phyloP scores from a whole-genome alignment of 331 rosid genomes.

The Spiraea crenata region DNA sequence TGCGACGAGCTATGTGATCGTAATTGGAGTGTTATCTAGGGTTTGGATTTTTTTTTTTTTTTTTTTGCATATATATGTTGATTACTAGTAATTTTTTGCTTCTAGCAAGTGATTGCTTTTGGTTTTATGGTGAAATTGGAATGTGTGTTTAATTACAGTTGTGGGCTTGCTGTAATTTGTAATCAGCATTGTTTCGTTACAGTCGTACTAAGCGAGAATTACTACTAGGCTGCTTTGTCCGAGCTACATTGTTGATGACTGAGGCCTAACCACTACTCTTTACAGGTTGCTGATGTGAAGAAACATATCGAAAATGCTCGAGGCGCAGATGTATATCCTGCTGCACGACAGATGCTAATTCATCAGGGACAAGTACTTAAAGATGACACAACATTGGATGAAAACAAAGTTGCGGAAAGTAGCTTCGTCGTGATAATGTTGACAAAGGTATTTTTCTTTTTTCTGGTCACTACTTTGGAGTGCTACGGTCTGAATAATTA shows the following conservation, averaged over 20 bases:
- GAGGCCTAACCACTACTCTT: slow-evolving; percentile 7
- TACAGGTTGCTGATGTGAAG: slow-evolving; percentile 86
- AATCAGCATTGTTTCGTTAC: too few species aligned
- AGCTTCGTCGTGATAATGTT: slow-evolving; percentile 93
- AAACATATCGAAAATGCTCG: slow-evolving; percentile 68
- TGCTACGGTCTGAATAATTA: too few species aligned
- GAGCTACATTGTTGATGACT: neutral
- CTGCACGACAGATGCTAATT: slow-evolving; percentile 89
- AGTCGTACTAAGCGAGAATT: neutral
- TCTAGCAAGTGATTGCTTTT: neutral
- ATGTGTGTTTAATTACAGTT: neutral
- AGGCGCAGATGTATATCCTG: slow-evolving; percentile 79
- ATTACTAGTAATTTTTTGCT: neutral
- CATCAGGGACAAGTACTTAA: slow-evolving; percentile 92
- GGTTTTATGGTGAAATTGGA: neutral
- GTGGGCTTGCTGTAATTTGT: too few species aligned
- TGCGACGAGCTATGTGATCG: slow-evolving; percentile 8
- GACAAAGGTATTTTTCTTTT: slow-evolving; percentile 54
- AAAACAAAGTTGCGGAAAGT: slow-evolving; percentile 75
- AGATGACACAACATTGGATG: slow-evolving; percentile 73
- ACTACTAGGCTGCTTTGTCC: neutral
- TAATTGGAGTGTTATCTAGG: neutral
- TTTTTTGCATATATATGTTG: neutral
- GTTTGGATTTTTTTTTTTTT: neutral
- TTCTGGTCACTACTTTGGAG: neutral